Evolutionary conservation across 495 filamentous ascomycete genomes (phyloP), one percentile per base, ranked within the genome.

Genomic region (Aspergillus sparsus): DNA sequence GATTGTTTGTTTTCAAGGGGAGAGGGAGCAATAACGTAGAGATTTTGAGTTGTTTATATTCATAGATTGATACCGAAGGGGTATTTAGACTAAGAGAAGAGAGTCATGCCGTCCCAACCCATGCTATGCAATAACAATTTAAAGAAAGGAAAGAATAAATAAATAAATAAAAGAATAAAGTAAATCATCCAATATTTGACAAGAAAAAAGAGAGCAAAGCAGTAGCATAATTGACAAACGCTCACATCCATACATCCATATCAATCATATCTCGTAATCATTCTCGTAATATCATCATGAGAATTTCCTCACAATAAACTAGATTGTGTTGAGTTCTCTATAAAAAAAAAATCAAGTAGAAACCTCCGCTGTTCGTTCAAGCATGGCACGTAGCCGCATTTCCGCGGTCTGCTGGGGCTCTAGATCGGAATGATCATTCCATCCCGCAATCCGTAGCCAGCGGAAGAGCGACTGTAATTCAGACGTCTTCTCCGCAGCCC

Each of bases 341-440:
- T 21, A 7, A 21, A 21, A 47, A n/a, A 18, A 21, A 21, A 9
- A 21, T 47, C n/a, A 47, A 18, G 16, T 27, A 46, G 47, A 35
- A 32, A 41, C 34, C n/a, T 63, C 52, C 1, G 7, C 45, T 16
- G 59, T 54, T 45, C 61, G 70, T 49, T 71, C 68, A 50, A 80
- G 67, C 68, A 74, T 71, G 7, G 75, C 71, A 32, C 77, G 70
- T 47, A 80, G 60, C 31, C 70, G 67, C 47, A 61, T 68, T 52
- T 80, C 76, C 3, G 77, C 77, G 5, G 75, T 75, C 55, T 72
- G 66, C 7, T 68, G 60, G 21, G 21, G 21, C 13, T 50, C 54
- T 31, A 56, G 62, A 6, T 47, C 57, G 16, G 57, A 53, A 13
- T 68, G 62, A 9, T 56, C 67, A 47, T 57, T 66, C 18, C 63